These are phyloP conservation scores for Coniferiporia sulphurascens DNA, from an alignment of 1,284 basidiomycete species.

Conservation along the genomic window DNA sequence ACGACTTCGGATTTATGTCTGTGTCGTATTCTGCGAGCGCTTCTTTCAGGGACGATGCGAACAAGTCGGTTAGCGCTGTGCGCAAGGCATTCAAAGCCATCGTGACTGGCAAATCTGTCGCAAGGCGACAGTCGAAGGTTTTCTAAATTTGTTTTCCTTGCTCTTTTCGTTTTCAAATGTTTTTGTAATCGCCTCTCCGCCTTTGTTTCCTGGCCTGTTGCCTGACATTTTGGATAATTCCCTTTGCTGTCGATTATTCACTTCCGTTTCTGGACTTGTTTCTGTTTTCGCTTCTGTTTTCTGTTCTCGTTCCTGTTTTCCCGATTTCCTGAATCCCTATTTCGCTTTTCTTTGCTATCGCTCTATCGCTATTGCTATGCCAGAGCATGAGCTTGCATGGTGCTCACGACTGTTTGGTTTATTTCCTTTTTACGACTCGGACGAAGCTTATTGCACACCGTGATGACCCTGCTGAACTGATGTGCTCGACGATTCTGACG, in stretches of 20 bases:
- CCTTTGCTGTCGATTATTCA: background rate
- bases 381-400: constrained; percentile 7
- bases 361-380: constrained; percentile 3
- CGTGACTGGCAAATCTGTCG: constrained; percentile 47
- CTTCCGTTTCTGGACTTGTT: background rate
- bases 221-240: background rate
- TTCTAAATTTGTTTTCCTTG: constrained; percentile 12
- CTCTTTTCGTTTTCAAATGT: background rate
- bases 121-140: constrained; percentile 21
- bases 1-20: constrained; percentile 47
- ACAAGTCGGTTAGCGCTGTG: constrained; percentile 49
- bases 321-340: background rate
- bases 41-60: constrained; percentile 40
- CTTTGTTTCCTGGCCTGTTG: background rate
- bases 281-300: background rate
- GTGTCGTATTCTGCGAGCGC: constrained; percentile 23
- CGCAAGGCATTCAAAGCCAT: constrained; percentile 64
- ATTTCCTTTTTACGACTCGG: background rate
- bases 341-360: constrained; percentile 10
- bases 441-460: background rate
- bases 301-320: background rate
- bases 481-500: background rate
- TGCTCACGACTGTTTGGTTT: constrained; percentile 6
- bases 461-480: background rate
- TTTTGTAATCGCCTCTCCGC: background rate